A percentile compares a stretch with the other conserved stretches of the same genome.
phyloP scores from a whole-genome alignment of 1,284 basidiomycete genomes.

The Sporisorium exsertum region DNA sequence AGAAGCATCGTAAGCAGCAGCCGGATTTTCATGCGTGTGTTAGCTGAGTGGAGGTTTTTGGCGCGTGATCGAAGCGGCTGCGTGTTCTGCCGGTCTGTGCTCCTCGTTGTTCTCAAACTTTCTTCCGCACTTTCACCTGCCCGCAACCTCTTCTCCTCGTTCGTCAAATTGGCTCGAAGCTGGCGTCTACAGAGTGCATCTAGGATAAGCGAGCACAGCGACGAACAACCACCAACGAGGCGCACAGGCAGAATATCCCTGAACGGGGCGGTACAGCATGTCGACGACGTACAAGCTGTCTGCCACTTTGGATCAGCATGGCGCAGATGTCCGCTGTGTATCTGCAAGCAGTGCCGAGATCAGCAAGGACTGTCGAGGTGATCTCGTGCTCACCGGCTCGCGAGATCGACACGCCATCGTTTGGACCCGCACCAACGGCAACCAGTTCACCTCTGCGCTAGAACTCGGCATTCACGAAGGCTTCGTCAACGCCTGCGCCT shows the following conservation, averaged over 20 bases:
- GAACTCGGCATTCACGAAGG: constrained; percentile 58
- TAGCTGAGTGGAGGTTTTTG: constrained; percentile 30
- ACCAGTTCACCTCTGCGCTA: constrained; percentile 36
- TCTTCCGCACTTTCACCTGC: constrained; percentile 5
- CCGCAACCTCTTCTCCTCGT: background rate
- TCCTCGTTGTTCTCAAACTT: background rate
- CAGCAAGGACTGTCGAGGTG: constrained; percentile 35
- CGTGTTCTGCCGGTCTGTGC: constrained; percentile 26
- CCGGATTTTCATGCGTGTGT: background rate
- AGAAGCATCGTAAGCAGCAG: background rate
- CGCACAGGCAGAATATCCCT: background rate
- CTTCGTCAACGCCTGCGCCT: constrained; percentile 62
- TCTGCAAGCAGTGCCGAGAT: constrained; percentile 32
- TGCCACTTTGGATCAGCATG: constrained; percentile 55
- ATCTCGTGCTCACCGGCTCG: constrained; percentile 58
- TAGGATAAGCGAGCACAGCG: too few species aligned
- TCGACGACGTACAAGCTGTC: constrained; percentile 49
- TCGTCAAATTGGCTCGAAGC: too few species aligned
- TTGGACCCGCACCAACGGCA: constrained; percentile 49
- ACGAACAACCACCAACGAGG: background rate
- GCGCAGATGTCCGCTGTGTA: constrained; percentile 61
- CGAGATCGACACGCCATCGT: constrained; percentile 47
- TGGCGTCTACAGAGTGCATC: too few species aligned
- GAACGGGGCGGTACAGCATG: constrained; percentile 8
- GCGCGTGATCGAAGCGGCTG: constrained; percentile 37